Percentiles rank a stretch among this genome's conserved stretches.
phyloP scores from a whole-genome alignment of 2,329 filamentous ascomycete genomes.

The Aureobasidium sp. region DNA sequence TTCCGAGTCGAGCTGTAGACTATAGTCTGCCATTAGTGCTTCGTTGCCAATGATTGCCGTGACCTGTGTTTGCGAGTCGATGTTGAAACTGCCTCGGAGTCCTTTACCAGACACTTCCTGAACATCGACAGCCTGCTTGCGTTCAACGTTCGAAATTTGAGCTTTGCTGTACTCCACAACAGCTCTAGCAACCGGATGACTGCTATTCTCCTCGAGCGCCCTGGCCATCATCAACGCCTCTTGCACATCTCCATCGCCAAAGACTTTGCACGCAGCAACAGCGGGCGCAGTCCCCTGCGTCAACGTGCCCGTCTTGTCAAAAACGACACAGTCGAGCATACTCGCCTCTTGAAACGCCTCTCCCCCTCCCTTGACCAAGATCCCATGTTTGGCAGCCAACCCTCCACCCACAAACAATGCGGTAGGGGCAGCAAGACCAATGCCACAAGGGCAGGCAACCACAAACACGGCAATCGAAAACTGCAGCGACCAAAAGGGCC shows the following conservation, averaged over 20 bases:
- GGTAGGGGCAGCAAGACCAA: slow-evolving; percentile 78
- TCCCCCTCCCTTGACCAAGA: slow-evolving; percentile 76
- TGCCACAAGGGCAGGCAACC: slow-evolving; percentile 76
- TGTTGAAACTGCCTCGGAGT: slow-evolving; percentile 51
- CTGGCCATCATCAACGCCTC: slow-evolving; percentile 50
- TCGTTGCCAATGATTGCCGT: slow-evolving; percentile 66
- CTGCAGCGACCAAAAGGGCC: slow-evolving; percentile 67
- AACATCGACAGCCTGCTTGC: slow-evolving; percentile 29
- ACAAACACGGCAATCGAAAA: slow-evolving; percentile 86
- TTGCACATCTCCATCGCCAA: slow-evolving; percentile 21
- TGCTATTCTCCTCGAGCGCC: slow-evolving; percentile 62
- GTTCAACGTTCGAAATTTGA: slow-evolving; percentile 8
- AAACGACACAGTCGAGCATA: slow-evolving; percentile 69
- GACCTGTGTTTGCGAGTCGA: slow-evolving; percentile 19
- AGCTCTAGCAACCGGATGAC: slow-evolving; percentile 67
- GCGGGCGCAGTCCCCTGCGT: slow-evolving; percentile 63
- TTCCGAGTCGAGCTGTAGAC: slow-evolving; percentile 25
- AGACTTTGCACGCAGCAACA: background rate
- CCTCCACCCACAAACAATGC: slow-evolving; percentile 77
- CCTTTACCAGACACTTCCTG: slow-evolving; percentile 68
- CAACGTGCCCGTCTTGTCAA: slow-evolving; percentile 83
- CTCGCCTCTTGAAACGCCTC: slow-evolving; percentile 83
- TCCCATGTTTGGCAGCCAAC: slow-evolving; percentile 70
- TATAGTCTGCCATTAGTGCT: slow-evolving; percentile 49
- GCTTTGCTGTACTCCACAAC: slow-evolving; percentile 49